These are phyloP conservation scores for Cyclanthera cordifolia DNA, from an alignment of 306 rosid genomes.

Conservation along the genomic window DNA sequence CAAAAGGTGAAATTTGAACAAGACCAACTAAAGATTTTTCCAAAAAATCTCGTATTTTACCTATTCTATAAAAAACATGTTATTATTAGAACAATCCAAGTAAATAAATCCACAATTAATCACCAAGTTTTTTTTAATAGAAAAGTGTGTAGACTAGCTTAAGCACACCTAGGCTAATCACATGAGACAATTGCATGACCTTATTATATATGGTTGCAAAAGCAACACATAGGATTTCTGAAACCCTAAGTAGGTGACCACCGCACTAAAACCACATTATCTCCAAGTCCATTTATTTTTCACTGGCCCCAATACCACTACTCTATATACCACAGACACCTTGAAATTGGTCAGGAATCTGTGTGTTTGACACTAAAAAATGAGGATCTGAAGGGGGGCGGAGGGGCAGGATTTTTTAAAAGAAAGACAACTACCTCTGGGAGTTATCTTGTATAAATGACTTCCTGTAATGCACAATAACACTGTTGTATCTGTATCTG, in stretches of 20 bases:
- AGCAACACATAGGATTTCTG: background rate
- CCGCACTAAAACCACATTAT: background rate
- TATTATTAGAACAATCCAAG: background rate
- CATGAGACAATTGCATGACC: background rate
- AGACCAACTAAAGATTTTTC: background rate
- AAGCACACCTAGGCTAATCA: background rate
- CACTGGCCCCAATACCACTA: background rate
- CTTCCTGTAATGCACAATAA: conserved; percentile 72
- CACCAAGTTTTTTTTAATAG: background rate
- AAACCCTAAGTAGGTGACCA: background rate
- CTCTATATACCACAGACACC: too few species aligned
- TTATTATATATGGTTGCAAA: background rate
- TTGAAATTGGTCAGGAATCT: too few species aligned
- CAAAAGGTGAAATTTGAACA: background rate
- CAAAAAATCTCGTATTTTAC: background rate
- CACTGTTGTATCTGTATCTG: conserved; percentile 65
- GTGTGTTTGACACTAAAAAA: too few species aligned
- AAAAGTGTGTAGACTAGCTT: background rate
- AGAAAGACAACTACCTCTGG: conserved; percentile 46
- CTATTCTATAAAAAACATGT: background rate
- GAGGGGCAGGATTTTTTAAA: background rate
- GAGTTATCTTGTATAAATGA: conserved; percentile 74
- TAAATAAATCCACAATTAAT: background rate
- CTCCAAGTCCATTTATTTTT: background rate
- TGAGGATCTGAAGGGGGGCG: too few species aligned